Evolutionary conservation across 352 stramenopile species (phyloP).

Genomic region (Lagenidium giganteum): DNA sequence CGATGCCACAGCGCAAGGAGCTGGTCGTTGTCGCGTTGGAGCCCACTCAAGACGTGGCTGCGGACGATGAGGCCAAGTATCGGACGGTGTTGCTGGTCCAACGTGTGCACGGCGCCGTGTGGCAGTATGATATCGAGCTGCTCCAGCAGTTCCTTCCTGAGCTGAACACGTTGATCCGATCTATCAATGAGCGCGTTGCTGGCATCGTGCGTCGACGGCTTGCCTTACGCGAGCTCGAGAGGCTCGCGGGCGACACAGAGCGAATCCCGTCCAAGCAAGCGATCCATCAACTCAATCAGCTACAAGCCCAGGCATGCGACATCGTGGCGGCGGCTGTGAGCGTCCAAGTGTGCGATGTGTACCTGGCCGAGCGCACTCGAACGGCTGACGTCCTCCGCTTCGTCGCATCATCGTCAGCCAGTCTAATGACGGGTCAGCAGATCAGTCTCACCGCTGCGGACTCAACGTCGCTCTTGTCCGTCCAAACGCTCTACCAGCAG

Average conservation of each 20-base stretch:
- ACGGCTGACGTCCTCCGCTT: constrained; percentile 24
- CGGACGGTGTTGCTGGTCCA: constrained; percentile 39
- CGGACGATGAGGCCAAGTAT: constrained; percentile 13
- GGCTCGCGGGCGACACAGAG: too few relatives aligned
- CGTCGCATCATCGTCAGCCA: constrained; percentile 32
- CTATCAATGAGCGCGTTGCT: constrained; percentile 40
- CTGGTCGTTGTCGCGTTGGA: constrained; percentile 1
- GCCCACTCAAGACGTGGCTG: constrained; percentile 23
- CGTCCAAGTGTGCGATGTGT: constrained; percentile 31
- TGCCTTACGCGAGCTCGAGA: constrained; percentile 18
- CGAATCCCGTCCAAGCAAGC: too few relatives aligned
- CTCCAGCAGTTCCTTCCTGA: constrained; percentile 29
- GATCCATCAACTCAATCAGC: too few relatives aligned
- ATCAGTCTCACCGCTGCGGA: constrained; percentile 22
- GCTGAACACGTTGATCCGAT: constrained; percentile 35
- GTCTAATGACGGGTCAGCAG: constrained; percentile 37
- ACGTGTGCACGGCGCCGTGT: constrained; percentile 36
- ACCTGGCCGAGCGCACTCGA: constrained; percentile 34
- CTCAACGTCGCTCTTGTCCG: constrained; percentile 26
- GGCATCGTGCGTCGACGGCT: constrained; percentile 35
- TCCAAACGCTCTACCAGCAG: constrained; percentile 44
- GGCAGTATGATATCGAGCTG: constrained; percentile 59
- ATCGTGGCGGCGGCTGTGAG: constrained; percentile 24
- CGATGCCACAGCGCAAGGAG: not conserved
- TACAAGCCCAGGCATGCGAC: too few relatives aligned